A percentile compares a stretch with the other conserved stretches of the same genome.
Conservation (phyloP, 2,329 filamentous ascomycete genomes). For the Curvularia spicifera region DNA sequence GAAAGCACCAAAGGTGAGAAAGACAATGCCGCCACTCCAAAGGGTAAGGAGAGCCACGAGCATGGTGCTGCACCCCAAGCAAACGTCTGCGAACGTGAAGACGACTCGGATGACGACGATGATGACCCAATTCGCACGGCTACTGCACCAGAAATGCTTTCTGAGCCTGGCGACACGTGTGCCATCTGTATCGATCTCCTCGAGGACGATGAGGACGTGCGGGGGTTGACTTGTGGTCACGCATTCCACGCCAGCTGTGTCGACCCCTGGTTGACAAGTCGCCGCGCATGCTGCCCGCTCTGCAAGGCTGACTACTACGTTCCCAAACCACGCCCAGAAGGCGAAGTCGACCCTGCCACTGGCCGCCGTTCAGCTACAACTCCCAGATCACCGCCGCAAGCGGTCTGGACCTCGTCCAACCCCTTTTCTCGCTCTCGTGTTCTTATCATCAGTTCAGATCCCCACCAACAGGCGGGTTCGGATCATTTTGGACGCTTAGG, state of each 20-base stretch:
- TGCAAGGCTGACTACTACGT: conserved; percentile 99
- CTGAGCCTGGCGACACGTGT: conserved; percentile 86
- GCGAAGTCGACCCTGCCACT: conserved; percentile 45
- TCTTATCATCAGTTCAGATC: conserved; percentile 30
- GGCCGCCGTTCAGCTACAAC: conserved; percentile 40
- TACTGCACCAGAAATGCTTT: conserved; percentile 78
- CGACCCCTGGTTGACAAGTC: conserved; percentile 94
- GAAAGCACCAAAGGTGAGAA: conserved; percentile 22
- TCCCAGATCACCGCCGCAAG: conserved; percentile 43
- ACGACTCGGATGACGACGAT: conserved; percentile 74
- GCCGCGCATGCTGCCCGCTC: conserved; percentile 92
- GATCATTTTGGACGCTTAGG: conserved; percentile 33
- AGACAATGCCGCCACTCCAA: conserved; percentile 27
- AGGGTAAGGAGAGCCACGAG: conserved; percentile 35
- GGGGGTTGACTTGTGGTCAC: conserved; percentile 94
- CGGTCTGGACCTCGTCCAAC: conserved; percentile 42
- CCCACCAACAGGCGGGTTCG: conserved; percentile 18
- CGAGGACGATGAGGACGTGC: conserved; percentile 94
- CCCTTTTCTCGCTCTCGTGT: conserved; percentile 45
- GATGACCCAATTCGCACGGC: conserved; percentile 82
- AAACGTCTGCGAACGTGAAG: conserved; percentile 41
- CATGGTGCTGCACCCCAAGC: conserved; percentile 24
- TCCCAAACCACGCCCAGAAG: conserved; percentile 81
- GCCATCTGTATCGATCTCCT: conserved; percentile 95
- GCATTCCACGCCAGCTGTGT: conserved; percentile 96